Base-by-base conservation (phyloP, 352 stramenopile species). In the Globisporangium iwayamae region DNA sequence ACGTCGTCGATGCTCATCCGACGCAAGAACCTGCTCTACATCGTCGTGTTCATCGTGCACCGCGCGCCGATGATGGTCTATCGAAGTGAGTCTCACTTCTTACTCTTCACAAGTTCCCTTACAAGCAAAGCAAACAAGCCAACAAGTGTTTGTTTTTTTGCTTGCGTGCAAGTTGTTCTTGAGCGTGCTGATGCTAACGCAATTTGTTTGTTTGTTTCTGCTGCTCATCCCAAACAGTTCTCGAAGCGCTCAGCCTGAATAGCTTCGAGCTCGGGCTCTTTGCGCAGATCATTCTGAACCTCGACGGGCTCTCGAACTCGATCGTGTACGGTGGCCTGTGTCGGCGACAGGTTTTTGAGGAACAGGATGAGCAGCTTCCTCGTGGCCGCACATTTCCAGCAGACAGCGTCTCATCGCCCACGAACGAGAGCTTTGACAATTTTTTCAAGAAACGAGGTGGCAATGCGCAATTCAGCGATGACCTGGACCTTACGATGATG, bases 41-140 rank as follows among this genome's bases (percentile, higher is more conserved):
- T 90, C 47, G 66, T 90, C 47, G 73, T 91, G 11, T 93, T 91
- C 60, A 70, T 91, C 30, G 60, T 73, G 14, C 83, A 91, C 47
- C 81, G 83, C 30, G 78, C 74, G 8, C 83, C 83, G 14, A 89
- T 90, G 69, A 84, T 92, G 70, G 58, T 87, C 47, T 92, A 92
- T 54, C 79, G 83, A 51, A 73, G 78, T 87, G 69, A 65, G 76
- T 79, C 52, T 3, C 8, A 38, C 5, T 50, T 14, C 34, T 18
- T 34, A 8, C 22, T 34, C 34, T 7, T 36, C 4, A 32, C 46
- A 52, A 16, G 36, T 16, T 52, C 7, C n/a, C 41, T 9, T 5
- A 45, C 38, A 45, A 45, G 10, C 38, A 45, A 45, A 4, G 4
- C 14, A 48, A 48, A 22, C 43, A 22, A 20, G 43, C 43, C 5